Evolutionary conservation across 768 basidiomycete genomes (phyloP), one percentile per base, ranked within the genome.

Genomic region (Lactifluus rugatus): DNA sequence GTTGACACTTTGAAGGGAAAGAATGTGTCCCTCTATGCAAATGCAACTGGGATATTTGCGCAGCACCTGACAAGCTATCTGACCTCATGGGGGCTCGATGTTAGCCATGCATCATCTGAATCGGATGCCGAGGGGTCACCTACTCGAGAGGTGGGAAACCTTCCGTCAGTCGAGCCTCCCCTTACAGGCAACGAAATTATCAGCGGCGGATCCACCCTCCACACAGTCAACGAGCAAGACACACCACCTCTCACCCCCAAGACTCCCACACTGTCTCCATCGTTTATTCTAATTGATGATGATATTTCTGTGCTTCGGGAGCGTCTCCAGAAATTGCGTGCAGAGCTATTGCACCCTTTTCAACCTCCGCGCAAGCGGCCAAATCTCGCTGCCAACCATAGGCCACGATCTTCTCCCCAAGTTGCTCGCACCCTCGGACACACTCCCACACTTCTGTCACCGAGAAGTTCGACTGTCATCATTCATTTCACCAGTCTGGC

Each of bases 1-100:
- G 83, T 85, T 8, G 90, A 92, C 62, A 82, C 80, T 5, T 72
- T 98, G 50, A 83, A 83, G 66, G 91, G 93, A 14, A 90, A 85
- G 71, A 85, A 81, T 64, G 94, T 87, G 0, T 82, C 81, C 0
- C 72, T 99, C 26, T 89, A 94, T 67, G 91, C 95, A 7, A 85
- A 82, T 66, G 80, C 91, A n/a, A 82, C 80, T 62, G 89, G 90
- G 41, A 81, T 85, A 2, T 99, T 97, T 66, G 94, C 93, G 0
- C 89, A 87, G 52, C 91, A 96, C 70, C 75, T 99, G 36, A 93
- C 93, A 25, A 88, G 87, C 64, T 96, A 95, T 71, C 78, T 99
- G 57, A 89, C 89, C 21, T 81, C 88, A 5, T 98, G 95, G 95
- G 93, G 94, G 13, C 81, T 97, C 84, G 91, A 95, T 66, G 85